A percentile compares a stretch with the other conserved stretches of the same genome.
phyloP scores from a whole-genome alignment of 179 eudicot genomes.

The Silene coronaria region DNA sequence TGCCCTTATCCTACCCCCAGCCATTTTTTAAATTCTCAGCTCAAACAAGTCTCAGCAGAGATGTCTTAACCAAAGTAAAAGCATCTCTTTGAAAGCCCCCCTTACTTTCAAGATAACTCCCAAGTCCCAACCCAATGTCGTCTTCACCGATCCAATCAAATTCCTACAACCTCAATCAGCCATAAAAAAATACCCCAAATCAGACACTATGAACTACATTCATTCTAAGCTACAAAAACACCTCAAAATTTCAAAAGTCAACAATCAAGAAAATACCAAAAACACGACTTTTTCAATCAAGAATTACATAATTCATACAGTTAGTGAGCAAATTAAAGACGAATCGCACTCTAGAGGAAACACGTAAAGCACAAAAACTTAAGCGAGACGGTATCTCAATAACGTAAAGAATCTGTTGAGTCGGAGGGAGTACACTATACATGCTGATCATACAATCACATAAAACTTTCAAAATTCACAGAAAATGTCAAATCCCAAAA shows the following conservation, averaged over 20 bases:
- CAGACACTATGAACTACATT: constrained; percentile 4
- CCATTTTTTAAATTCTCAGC: constrained; percentile 37
- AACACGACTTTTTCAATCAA: neutral
- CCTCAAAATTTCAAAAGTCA: constrained; percentile 23
- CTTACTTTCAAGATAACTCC: constrained; percentile 8
- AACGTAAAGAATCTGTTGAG: neutral
- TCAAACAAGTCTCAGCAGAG: constrained; percentile 19
- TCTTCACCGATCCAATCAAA: constrained; percentile 15
- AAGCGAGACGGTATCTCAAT: no score
- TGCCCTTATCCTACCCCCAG: constrained; percentile 53
- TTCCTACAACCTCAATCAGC: constrained; percentile 18
- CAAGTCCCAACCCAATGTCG: constrained; percentile 14
- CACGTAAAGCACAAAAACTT: no score
- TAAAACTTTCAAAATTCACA: neutral
- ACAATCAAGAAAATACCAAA: constrained; percentile 12
- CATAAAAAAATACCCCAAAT: constrained; percentile 10
- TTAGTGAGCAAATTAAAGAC: no score
- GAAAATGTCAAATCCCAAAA: neutral
- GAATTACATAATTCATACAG: neutral
- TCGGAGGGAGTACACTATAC: neutral
- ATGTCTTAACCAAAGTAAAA: constrained; percentile 20
- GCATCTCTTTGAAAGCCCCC: constrained; percentile 5
- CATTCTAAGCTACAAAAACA: neutral
- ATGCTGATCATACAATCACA: constrained; percentile 1
- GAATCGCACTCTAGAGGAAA: no score